Evolutionary conservation across 176 grass and related monocot species (phyloP).

Genomic region (Saccharum officinarum): DNA sequence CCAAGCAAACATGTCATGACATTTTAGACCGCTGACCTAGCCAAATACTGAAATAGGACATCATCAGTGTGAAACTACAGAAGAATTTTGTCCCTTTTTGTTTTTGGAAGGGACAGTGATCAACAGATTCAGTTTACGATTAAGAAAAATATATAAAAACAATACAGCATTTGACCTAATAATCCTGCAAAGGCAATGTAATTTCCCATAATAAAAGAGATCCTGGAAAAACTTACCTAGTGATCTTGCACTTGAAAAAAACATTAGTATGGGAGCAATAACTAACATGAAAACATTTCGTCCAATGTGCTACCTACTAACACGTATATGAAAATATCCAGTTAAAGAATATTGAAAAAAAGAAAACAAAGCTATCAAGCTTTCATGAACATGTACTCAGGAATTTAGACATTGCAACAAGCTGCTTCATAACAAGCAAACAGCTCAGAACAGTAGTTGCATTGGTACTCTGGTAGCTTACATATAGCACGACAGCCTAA

Average conservation of each 20-base stretch:
- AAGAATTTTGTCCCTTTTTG: not conserved
- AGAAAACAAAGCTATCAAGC: not conserved
- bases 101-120: not conserved
- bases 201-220: not conserved
- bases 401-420: slow-evolving; percentile 22
- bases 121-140: not conserved
- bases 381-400: slow-evolving; percentile 14
- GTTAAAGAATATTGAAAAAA: not conserved
- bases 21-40: slow-evolving; percentile 5
- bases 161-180: not conserved
- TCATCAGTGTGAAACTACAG: not conserved
- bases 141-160: not conserved
- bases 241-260: not conserved
- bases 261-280: not conserved
- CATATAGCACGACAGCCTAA: slow-evolving; percentile 38
- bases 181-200: not conserved
- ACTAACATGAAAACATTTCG: not conserved
- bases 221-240: slow-evolving; percentile 1
- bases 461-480: slow-evolving; percentile 37
- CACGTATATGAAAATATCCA: not conserved
- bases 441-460: slow-evolving; percentile 7
- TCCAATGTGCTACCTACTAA: slow-evolving; percentile 13
- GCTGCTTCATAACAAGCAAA: slow-evolving; percentile 23
- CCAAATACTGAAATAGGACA: not conserved
- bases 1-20: not conserved